Evolutionary conservation across 441 rosid genomes (phyloP), one percentile per base, ranked within the genome.

Genomic region (Eutrema salsugineum): DNA sequence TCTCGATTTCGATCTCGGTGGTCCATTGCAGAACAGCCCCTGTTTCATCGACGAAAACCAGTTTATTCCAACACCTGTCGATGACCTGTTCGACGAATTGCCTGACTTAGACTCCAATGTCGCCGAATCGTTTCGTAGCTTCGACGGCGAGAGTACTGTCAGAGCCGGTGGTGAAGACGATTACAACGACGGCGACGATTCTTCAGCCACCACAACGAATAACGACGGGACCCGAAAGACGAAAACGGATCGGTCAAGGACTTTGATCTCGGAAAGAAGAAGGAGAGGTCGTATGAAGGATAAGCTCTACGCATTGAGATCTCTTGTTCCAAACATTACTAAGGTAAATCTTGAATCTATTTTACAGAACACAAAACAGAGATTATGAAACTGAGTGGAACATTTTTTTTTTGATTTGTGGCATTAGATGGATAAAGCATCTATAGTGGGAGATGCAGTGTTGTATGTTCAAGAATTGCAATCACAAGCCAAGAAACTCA

Each of bases 251-350:
- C 82, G 98, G 64, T 86, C 94, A 0, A 87, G 83, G 56, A 91
- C 96, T 49, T 79, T 93, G 83, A 70, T 91, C 38, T 91, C 93
- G 1, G 94, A 91, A 71, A 75, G 88, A 42, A 78, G 80, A 71
- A 83, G 98, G 78, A 82, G 98, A 68, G 86, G 92, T 5, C 77
- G 86, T 53, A 93, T 89, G 97, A 91, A 91, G 85, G 97, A 93
- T 73, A 91, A 86, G 83, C 97, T 93, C 66, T 89, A 89, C 42
- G 91, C 87, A 4, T 79, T 93, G 77, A 86, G 98, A 58, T 82
- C 98, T 9, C 75, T 93, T 49, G 97, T 93, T 73, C 98, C 98
- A 6, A 88, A 89, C 82, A 93, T 93, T 74, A 91, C 94, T 3
- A 93, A 93, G 93, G 98, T 88, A 85, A 1, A 42, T 4, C n/a